Conservation (phyloP, 2,329 filamentous ascomycete genomes). For the Exserohilum turcica region DNA sequence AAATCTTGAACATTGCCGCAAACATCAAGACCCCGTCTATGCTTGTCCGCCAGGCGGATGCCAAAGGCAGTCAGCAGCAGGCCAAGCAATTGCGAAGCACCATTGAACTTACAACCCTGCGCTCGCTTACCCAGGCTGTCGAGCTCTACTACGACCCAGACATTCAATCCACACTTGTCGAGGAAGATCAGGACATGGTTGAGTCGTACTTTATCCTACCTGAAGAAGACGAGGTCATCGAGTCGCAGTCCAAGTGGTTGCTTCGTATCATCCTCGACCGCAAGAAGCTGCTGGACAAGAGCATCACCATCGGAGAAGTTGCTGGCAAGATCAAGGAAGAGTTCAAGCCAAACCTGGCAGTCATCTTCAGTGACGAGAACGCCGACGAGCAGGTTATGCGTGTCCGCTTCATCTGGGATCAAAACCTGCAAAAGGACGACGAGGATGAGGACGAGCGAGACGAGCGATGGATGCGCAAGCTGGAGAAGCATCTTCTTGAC, state of each 20-base stretch:
- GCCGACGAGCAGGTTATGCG: conserved; percentile 94
- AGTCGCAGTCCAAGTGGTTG: conserved; percentile 87
- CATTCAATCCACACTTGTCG: conserved; percentile 81
- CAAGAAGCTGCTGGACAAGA: conserved; percentile 94
- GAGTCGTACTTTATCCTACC: conserved; percentile 96
- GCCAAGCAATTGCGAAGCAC: conserved; percentile 85
- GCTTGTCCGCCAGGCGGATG: conserved; percentile 79
- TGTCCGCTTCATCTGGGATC: conserved; percentile 74
- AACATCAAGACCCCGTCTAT: conserved; percentile 99
- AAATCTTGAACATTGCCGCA: conserved; percentile 96
- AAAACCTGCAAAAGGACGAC: conserved; percentile 65
- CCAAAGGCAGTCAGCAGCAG: conserved; percentile 69
- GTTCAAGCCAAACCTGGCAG: conserved; percentile 74
- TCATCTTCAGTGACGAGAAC: conserved; percentile 98
- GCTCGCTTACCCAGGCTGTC: conserved; percentile 86
- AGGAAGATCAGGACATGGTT: conserved; percentile 89
- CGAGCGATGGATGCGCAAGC: conserved; percentile 78
- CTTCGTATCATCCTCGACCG: conserved; percentile 91
- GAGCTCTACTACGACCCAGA: conserved; percentile 98
- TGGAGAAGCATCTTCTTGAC: conserved; percentile 90
- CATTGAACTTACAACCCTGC: conserved; percentile 92
- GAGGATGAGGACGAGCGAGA: conserved; percentile 78
- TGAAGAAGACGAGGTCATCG: conserved; percentile 67
- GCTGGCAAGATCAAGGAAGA: conserved; percentile 86
- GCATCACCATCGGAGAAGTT: conserved; percentile 87